phyloP scores from a whole-genome alignment of 306 rosid species.

The Carpinus fangiana region DNA sequence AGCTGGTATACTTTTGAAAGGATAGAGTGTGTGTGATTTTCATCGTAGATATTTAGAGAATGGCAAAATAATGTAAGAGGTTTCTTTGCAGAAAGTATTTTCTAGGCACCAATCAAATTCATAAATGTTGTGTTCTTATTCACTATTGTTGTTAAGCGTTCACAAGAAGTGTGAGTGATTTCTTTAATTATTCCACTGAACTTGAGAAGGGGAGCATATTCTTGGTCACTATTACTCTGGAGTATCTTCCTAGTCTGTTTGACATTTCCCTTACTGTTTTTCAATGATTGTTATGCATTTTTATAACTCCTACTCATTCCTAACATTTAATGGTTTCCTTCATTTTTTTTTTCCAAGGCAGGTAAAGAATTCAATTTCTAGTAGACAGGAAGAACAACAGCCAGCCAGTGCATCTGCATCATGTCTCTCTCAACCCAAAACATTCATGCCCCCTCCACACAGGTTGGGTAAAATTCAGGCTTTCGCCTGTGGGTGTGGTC shows the following conservation, averaged over 20 bases:
- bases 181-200: not conserved
- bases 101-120: not conserved
- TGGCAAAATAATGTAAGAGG: not conserved
- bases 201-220: not conserved
- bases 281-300: not conserved
- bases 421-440: constrained; percentile 41
- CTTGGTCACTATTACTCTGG: not conserved
- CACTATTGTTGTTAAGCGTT: not conserved
- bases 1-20: not conserved
- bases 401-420: constrained; percentile 21
- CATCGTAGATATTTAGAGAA: not conserved
- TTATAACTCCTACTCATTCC: constrained; percentile 3
- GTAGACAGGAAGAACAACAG: constrained; percentile 29
- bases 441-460: constrained; percentile 23
- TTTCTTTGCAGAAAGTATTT: not conserved
- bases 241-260: not conserved
- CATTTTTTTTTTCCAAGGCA: constrained; percentile 34
- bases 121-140: not conserved
- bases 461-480: too few species aligned
- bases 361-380: constrained; percentile 38
- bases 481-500: too few species aligned
- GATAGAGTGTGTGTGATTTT: not conserved
- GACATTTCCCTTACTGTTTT: not conserved
- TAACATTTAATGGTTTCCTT: not conserved
- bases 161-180: not conserved